Conservation (phyloP, 805 yeast genomes). For the Limtongia smithiae region DNA sequence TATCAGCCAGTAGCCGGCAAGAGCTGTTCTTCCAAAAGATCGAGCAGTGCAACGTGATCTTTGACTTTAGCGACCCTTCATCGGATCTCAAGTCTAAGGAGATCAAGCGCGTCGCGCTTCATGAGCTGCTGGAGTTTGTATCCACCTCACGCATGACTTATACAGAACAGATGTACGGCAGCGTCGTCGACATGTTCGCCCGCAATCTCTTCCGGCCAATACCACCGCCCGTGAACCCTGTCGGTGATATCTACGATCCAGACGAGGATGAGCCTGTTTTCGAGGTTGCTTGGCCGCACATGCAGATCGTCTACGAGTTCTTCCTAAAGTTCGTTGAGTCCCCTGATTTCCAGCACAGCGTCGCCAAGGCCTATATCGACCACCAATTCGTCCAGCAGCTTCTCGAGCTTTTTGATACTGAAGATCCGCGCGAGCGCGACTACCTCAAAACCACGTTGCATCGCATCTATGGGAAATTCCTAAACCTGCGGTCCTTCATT, state of each 20-base stretch:
- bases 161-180: slow-evolving; percentile 85
- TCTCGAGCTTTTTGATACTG: slow-evolving; percentile 88
- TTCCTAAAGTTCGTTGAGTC: slow-evolving; percentile 88
- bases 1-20: slow-evolving; percentile 73
- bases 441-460: slow-evolving; percentile 92
- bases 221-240: slow-evolving; percentile 97
- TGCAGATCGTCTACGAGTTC: slow-evolving; percentile 94
- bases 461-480: slow-evolving; percentile 91
- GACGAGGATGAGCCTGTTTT: slow-evolving; percentile 98
- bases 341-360: slow-evolving; percentile 88
- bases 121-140: slow-evolving; percentile 84
- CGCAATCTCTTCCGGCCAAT: slow-evolving; percentile 89
- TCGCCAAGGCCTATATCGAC: slow-evolving; percentile 91
- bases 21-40: slow-evolving; percentile 80
- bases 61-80: slow-evolving; percentile 91
- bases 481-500: slow-evolving; percentile 83
- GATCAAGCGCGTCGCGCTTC: slow-evolving; percentile 77
- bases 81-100: slow-evolving; percentile 91
- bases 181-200: slow-evolving; percentile 85
- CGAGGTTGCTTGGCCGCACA: slow-evolving; percentile 98
- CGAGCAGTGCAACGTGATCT: slow-evolving; percentile 90
- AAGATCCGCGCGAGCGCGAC: slow-evolving; percentile 95
- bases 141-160: slow-evolving; percentile 76
- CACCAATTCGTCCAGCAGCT: slow-evolving; percentile 78
- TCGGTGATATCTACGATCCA: slow-evolving; percentile 94